Evolutionary conservation across 2,329 filamentous ascomycete genomes (phyloP), one percentile per base, ranked within the genome.

Genomic region (Aspergillus eucalypticola): DNA sequence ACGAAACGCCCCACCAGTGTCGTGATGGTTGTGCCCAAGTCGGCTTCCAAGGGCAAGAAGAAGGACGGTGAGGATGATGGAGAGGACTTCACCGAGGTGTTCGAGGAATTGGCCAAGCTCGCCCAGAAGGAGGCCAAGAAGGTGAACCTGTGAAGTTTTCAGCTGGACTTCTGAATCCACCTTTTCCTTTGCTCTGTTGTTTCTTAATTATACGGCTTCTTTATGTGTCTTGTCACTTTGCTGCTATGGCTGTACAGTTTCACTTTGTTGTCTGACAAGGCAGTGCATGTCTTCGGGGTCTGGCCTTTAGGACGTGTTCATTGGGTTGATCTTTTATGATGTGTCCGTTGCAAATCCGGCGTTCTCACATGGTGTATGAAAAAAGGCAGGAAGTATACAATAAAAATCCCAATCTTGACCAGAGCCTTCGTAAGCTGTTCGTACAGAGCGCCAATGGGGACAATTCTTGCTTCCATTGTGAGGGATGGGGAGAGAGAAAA

Each of bases 1-100:
- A 99, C 95, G 53, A 99, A 98, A 88, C 85, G 95, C 65, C 95
- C 95, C 54, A 99, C 95, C 38, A 96, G 90, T 76, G 95, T 99
- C 58, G 92, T 97, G 70, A 96, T 99, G 92, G 87, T 88, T 53
- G 79, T 78, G 54, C 79, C 79, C 51, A 83, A 83, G 69, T 78
- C 80, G 27, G 76, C 78, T 41, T 76, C 76, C 62, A 81, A 80
- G 72, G 82, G 80, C 77, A 82, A 82, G 71, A 79, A 78, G 71
- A 82, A 82, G 71, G 79, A 78, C 70, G 77, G 76, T 50, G 75
- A 71, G 48, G 79, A 78, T 41, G 79, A 81, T 50, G 69, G 71
- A 53, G 76, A 79, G 65, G 81, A 81, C 60, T 86, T 83, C 69
- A 77, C 74, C 61, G 82, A 84, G 71, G 78, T 80, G 6, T 86